Base-by-base conservation (phyloP, 1,139 yeast species). In the Saccharomyces pastorianus region DNA sequence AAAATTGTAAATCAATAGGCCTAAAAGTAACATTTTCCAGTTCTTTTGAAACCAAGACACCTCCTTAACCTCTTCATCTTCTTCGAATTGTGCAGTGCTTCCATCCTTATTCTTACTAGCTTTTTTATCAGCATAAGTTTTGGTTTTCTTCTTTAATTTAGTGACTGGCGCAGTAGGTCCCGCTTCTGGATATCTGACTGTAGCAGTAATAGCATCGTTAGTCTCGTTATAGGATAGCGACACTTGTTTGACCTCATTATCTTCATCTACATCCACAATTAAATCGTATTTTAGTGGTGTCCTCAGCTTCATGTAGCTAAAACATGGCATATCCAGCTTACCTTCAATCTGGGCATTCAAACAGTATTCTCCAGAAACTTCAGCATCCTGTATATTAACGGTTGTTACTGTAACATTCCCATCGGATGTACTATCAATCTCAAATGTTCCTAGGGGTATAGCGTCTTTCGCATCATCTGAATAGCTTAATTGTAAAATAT, bases 41-140 rank as follows among this genome's bases (percentile, higher is more conserved):
- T 67, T 67, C 53, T 64, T 63, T 49, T 61, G 63, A 25, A 66
- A 34, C 62, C 66, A 68, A 1, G 65, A 50, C 27, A 57, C 56
- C 2, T 61, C 58, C n/a, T 60, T 64, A 6, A 51, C 59, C 9
- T 56, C 65, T 2, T 53, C 58, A 46, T 58, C 63, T 4, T 50
- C 58, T 25, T 57, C 64, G 46, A 56, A 56, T 32, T 62, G 58
- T 14, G 62, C 64, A 14, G 60, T 58, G 4, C 58, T 58, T 4
- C 58, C 56, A 13, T 57, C 55, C 48, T 58, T 55, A 8, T 55
- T 47, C 11, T 56, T 48, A 28, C 51, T 61, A 23, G 59, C 62
- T 48, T 60, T 65, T 57, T 61, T 63, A 34, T 64, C 66, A 17
- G 66, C 64, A 51, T 68, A 68, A 2, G 71, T 68, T 58, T 65